Base-by-base conservation (phyloP, 2,329 filamentous ascomycete genomes). In the Blumeria hordei region DNA sequence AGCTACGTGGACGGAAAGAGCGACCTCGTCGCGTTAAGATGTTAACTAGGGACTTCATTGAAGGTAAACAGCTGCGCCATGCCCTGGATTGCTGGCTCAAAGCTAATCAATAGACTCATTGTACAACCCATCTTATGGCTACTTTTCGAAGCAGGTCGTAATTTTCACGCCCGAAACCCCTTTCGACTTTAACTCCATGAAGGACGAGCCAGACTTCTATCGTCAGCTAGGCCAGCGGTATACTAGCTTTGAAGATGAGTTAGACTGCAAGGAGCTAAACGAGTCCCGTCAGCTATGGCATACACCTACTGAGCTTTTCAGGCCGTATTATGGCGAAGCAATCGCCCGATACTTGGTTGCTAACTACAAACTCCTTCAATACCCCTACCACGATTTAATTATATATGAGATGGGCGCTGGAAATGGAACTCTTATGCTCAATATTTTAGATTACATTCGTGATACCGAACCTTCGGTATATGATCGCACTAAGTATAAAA, bases 361-460 rank as follows among this genome's bases (percentile, higher is more conserved):
- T 61, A 95, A 98, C 71, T 98, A 98, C 75, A 88, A 92, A 66
- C 78, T 95, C 66, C 86, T 85, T 47, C 78, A 87, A 55, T 96
- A 92, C 67, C 92, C 92, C 2, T 95, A 96, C 72, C 82, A 95
- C 69, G 92, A 98, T 69, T 77, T 98, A 54, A 85, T 94, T 63
- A 93, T 98, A 67, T 98, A 95, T 75, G 92, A 98, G 68, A 94
- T 98, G 84, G 92, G 92, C 54, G 92, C 92, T 41, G 92, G 92
- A 62, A 90, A 94, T 63, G 92, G 92, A 59, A 98, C 93, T 0
- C 77, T 98, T 65, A 98, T 98, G 92, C 75, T 92, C 65, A 98
- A 98, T 68, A 88, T 98, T 56, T 76, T 98, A 58, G 90, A 98
- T 72, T 94, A 93, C 68, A 94, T 98, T 67, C 85, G 88, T 59